Percentiles rank a stretch among this genome's conserved stretches.
Conservation (phyloP, 2,329 filamentous ascomycete species). For the Cladobotryum mycophilum region DNA sequence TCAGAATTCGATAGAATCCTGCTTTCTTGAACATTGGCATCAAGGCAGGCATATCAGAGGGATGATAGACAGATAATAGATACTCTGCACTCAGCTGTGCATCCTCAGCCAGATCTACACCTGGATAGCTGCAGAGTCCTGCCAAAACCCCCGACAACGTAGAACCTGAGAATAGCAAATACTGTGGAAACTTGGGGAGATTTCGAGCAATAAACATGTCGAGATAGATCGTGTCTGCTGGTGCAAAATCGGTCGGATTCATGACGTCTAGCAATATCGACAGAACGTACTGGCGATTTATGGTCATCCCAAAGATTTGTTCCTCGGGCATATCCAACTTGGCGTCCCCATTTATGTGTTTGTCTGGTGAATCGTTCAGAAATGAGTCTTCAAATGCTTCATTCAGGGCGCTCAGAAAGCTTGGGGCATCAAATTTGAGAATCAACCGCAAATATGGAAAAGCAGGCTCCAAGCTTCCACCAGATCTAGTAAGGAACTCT, state of each 20-base stretch:
- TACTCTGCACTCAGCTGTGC: conserved; percentile 97
- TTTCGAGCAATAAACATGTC: conserved; percentile 99
- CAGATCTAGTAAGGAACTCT: conserved; percentile 54
- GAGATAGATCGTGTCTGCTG: conserved; percentile 83
- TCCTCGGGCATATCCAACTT: conserved; percentile 54
- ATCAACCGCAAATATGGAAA: conserved; percentile 83
- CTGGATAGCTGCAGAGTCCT: conserved; percentile 79
- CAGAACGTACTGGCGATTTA: conserved; percentile 88
- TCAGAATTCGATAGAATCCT: conserved; percentile 84
- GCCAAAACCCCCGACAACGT: conserved; percentile 74
- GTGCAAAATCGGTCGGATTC: conserved; percentile 66
- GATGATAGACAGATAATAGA: conserved; percentile 85
- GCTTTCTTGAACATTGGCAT: conserved; percentile 74
- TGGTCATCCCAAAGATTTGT: conserved; percentile 60
- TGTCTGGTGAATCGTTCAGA: conserved; percentile 71
- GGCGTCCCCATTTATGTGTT: conserved; percentile 47
- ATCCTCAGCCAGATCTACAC: conserved; percentile 76
- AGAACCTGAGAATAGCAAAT: conserved; percentile 82
- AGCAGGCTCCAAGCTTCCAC: conserved; percentile 56
- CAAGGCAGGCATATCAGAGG: conserved; percentile 69
- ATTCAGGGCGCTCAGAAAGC: conserved; percentile 90
- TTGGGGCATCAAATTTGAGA: conserved; percentile 81
- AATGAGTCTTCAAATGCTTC: conserved; percentile 96
- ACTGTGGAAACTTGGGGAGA: conserved; percentile 92
- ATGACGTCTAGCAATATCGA: conserved; percentile 89